Evolutionary conservation across 2,329 filamentous ascomycete genomes (phyloP).

Genomic region (Chrysosporium keratinophilum): DNA sequence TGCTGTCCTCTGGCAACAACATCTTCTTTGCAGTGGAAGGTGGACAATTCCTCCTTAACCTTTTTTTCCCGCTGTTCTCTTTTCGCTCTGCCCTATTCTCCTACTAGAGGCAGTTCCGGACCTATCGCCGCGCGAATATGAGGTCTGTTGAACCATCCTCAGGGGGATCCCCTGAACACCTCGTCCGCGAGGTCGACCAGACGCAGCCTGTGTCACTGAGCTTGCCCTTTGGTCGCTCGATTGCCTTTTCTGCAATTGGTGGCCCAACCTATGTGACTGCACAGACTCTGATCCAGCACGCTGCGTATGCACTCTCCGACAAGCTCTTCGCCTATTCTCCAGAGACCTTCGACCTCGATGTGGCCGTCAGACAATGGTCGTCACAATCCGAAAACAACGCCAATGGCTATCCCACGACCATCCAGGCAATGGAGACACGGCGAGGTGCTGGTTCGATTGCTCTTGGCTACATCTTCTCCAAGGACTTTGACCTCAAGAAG

Average conservation of each 20-base stretch:
- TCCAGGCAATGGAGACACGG: conserved; percentile 75
- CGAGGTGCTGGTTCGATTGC: conserved; percentile 83
- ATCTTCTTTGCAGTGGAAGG: background rate
- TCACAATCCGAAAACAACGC: conserved; percentile 61
- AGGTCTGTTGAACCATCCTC: conserved; percentile 14
- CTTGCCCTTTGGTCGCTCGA: conserved; percentile 13
- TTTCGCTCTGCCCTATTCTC: background rate
- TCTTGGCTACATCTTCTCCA: conserved; percentile 93
- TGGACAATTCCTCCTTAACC: background rate
- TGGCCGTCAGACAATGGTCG: conserved; percentile 70
- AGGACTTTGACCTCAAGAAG: conserved; percentile 87
- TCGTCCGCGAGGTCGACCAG: background rate
- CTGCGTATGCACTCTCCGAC: conserved; percentile 88
- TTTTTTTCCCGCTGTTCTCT: background rate
- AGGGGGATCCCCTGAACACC: conserved; percentile 2
- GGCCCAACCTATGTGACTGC: conserved; percentile 89
- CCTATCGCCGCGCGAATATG: conserved; percentile 3
- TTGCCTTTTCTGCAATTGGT: conserved; percentile 40
- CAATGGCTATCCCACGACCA: conserved; percentile 65
- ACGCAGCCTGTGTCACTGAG: conserved; percentile 3
- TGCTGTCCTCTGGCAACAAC: background rate
- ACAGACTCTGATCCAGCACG: conserved; percentile 88
- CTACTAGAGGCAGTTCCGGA: background rate
- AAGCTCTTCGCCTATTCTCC: conserved; percentile 97
- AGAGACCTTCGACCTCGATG: conserved; percentile 81